Base-by-base conservation (phyloP, 257 asterid species). In the Petunia secreta region DNA sequence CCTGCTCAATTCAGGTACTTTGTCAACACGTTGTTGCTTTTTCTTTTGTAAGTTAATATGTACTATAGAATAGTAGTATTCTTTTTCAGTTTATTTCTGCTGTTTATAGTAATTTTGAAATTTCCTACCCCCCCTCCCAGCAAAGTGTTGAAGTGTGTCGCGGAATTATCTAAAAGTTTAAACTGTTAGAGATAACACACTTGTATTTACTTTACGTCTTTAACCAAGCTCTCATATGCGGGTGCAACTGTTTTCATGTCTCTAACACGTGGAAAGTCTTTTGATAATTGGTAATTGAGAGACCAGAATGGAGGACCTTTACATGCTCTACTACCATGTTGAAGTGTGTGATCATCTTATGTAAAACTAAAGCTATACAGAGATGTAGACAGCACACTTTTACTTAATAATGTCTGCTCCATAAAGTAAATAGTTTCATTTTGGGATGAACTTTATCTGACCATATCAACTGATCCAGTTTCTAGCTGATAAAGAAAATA, bases 1-100 rank as follows among this genome's bases (percentile, higher is more conserved):
- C 92, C 96, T 53, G 63, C 92, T 74, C 93, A 85, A 57, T 88
- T 90, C 80, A 93, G 99, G 97, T 91, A 75, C 59, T 80, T 50
- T 10, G 1, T 63, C 36, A 58, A 6, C 58, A 7, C 25, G 36
- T 65, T 75, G 9, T 4, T 36, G 25, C 25, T 8, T 77, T 8
- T 64, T 8, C 41, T 60, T 53, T 14, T 63, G 64, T 8, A 25
- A 25, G 46, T 53, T 4, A 3, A 57, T 34, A 63, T 58, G 8
- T 79, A 7, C 25, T 25, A 25, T 25, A 25, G 25, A 25, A 25
- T 25, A 25, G 40, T 1, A 16, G 9, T 69, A 5, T 25, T 40
- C 46, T 69, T 44, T 59, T 38, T 7, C n/a, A 2, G 75, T 43
- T 3, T 8, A 36, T 38, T 59, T 59, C 11, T 44, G 40, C 9